Percentiles rank a stretch among this genome's conserved stretches.
Conservation (phyloP, 352 stramenopile genomes). For the Phytophthora megakarya region DNA sequence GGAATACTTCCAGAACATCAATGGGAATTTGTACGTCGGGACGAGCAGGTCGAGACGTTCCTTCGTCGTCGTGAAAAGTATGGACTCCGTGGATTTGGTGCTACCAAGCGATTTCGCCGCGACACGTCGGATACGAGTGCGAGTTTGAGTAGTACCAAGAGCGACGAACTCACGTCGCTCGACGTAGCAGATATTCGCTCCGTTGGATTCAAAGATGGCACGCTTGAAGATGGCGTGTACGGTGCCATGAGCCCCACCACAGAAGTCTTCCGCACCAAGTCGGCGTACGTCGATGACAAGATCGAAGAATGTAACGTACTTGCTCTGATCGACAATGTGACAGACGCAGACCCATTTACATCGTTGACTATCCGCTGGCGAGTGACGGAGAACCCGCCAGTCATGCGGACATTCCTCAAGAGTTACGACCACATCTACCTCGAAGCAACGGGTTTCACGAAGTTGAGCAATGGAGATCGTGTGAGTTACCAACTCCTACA, state of each 20-base stretch:
- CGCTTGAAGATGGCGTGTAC: slow-evolving; percentile 41
- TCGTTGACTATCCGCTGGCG: slow-evolving; percentile 29
- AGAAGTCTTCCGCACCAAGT: slow-evolving; percentile 37
- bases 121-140: slow-evolving; percentile 29
- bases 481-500: slow-evolving; percentile 41
- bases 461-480: slow-evolving; percentile 24
- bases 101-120: slow-evolving; percentile 28
- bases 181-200: slow-evolving; percentile 35
- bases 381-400: slow-evolving; percentile 33
- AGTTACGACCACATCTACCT: slow-evolving; percentile 48
- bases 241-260: slow-evolving; percentile 37
- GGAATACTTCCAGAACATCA: slow-evolving; percentile 23
- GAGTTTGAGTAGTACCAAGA: slow-evolving; percentile 34
- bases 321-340: slow-evolving; percentile 35
- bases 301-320: slow-evolving; percentile 38
- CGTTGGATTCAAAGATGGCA: slow-evolving; percentile 32
- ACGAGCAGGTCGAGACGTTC: slow-evolving; percentile 36
- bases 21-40: slow-evolving; percentile 34
- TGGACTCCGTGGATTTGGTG: slow-evolving; percentile 27
- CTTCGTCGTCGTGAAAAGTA: slow-evolving; percentile 35
- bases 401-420: slow-evolving; percentile 37
- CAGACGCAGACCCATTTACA: slow-evolving; percentile 27
- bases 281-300: slow-evolving; percentile 36
- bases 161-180: slow-evolving; percentile 31
- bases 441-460: slow-evolving; percentile 38